phyloP scores from a whole-genome alignment of 202 grass and related monocot species.

The Brachypodium distachyon region DNA sequence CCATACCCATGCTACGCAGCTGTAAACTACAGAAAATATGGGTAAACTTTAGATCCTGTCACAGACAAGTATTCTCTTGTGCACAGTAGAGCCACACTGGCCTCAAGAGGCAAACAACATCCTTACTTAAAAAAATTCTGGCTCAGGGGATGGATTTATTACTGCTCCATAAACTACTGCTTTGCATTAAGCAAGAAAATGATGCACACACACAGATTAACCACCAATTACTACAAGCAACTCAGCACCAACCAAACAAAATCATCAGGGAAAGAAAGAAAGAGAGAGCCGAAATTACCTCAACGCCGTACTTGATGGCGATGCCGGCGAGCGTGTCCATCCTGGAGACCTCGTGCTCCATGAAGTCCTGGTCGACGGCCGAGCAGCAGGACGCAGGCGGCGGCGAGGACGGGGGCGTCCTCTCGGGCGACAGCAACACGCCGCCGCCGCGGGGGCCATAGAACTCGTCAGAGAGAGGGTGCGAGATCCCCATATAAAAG shows the following conservation, averaged over 20 bases:
- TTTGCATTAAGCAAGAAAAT: not conserved
- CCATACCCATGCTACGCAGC: not conserved
- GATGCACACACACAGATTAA: not conserved
- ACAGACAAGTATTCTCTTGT: not conserved
- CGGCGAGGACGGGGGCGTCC: conserved; percentile 1
- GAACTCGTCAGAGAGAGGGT: conserved; percentile 44
- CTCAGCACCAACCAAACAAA: not conserved
- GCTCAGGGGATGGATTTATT: too few species aligned
- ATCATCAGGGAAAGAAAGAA: not conserved
- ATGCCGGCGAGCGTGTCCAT: conserved; percentile 82
- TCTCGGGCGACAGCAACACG: conserved; percentile 18
- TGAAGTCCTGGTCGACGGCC: not conserved
- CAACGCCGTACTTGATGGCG: conserved; percentile 81
- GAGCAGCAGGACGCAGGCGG: not conserved
- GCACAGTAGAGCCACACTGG: not conserved
- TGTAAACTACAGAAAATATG: not conserved
- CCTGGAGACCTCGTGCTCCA: conserved; percentile 58
- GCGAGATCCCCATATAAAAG: conserved; percentile 44
- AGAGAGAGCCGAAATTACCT: conserved; percentile 18
- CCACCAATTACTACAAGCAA: not conserved
- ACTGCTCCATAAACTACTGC: too few species aligned
- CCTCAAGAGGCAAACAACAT: not conserved
- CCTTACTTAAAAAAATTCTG: too few species aligned
- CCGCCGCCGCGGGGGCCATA: conserved; percentile 1
- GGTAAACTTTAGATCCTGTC: not conserved